A percentile compares a stretch with the other conserved stretches of the same genome.
Conservation (phyloP, 1,284 basidiomycete species). For the Trametes sp. region DNA sequence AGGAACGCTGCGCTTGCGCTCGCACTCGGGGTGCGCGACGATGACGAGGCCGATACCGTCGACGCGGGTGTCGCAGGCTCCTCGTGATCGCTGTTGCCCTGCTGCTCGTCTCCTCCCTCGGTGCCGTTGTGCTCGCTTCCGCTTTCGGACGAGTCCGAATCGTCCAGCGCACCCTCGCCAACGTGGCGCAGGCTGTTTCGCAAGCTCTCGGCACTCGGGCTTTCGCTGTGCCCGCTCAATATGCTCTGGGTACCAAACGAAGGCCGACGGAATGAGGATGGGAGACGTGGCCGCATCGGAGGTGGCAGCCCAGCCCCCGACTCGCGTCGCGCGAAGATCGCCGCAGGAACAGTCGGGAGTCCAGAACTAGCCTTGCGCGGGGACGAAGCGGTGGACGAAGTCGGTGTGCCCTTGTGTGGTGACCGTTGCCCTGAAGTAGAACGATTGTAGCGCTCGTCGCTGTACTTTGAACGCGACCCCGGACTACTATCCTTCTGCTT, state of each 20-base stretch:
- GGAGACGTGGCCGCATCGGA: constrained; percentile 32
- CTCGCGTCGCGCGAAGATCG: constrained; percentile 37
- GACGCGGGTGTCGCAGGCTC: constrained; percentile 10
- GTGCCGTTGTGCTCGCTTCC: constrained; percentile 39
- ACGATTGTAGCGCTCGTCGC: constrained; percentile 26
- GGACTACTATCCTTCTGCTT: constrained; percentile 30
- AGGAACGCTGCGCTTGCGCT: constrained; percentile 34
- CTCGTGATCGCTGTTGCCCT: constrained; percentile 22
- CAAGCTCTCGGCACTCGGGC: constrained; percentile 28
- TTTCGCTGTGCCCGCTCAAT: constrained; percentile 35
- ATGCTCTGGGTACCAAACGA: constrained; percentile 39
- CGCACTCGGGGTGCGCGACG: constrained; percentile 35
- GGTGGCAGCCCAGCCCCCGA: constrained; percentile 32
- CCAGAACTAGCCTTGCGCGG: constrained; percentile 53
- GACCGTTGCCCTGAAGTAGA: constrained; percentile 35
- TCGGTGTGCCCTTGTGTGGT: constrained; percentile 37
- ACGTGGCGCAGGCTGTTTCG: constrained; percentile 55
- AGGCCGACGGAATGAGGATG: constrained; percentile 35
- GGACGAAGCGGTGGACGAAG: constrained; percentile 67
- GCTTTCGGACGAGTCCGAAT: constrained; percentile 69
- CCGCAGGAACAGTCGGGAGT: constrained; percentile 52
- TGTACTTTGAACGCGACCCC: constrained; percentile 28
- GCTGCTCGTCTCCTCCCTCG: constrained; percentile 47
- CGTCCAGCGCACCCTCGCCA: constrained; percentile 79
- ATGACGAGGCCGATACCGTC: constrained; percentile 2